Evolutionary conservation across 495 filamentous ascomycete species (phyloP).

Genomic region (Hypoxylon subgilvum): DNA sequence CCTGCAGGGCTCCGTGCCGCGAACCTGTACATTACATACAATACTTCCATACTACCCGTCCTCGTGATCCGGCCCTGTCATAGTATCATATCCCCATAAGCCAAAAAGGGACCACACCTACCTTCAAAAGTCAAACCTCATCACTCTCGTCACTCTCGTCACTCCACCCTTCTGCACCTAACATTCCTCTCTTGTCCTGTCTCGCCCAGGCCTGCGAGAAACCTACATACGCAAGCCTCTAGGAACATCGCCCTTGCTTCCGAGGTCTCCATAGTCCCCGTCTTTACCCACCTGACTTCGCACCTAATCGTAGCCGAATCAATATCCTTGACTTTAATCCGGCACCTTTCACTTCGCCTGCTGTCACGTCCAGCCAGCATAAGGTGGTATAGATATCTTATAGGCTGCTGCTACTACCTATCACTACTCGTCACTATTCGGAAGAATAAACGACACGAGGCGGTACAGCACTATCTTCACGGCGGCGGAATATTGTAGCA

Average conservation of each 20-base stretch:
- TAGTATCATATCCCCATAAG: constrained; percentile 19
- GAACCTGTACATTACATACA: constrained; percentile 14
- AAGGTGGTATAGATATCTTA: constrained; percentile 11
- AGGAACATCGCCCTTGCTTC: constrained; percentile 32
- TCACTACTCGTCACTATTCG: constrained; percentile 14
- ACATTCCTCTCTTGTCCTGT: constrained; percentile 10
- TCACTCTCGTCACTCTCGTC: neutral
- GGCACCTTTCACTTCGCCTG: constrained; percentile 8
- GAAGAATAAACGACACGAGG: constrained; percentile 15
- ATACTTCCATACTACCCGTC: constrained; percentile 5
- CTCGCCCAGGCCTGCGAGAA: constrained; percentile 14
- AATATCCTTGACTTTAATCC: neutral
- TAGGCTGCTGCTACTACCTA: constrained; percentile 12
- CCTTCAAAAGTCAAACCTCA: constrained; percentile 23
- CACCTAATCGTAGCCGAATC: constrained; percentile 18
- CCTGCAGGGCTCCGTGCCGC: constrained; percentile 18
- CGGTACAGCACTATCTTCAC: too few species aligned
- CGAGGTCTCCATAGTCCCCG: constrained; percentile 18
- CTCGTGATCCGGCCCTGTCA: constrained; percentile 28
- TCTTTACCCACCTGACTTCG: constrained; percentile 29
- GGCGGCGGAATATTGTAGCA: constrained; percentile 19
- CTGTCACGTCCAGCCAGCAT: constrained; percentile 4
- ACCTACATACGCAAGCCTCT: constrained; percentile 30
- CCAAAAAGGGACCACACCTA: constrained; percentile 3
- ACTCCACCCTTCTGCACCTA: constrained; percentile 30